Conservation (phyloP, 192 early-diverging fungal species). For the Podochytrium sp. region DNA sequence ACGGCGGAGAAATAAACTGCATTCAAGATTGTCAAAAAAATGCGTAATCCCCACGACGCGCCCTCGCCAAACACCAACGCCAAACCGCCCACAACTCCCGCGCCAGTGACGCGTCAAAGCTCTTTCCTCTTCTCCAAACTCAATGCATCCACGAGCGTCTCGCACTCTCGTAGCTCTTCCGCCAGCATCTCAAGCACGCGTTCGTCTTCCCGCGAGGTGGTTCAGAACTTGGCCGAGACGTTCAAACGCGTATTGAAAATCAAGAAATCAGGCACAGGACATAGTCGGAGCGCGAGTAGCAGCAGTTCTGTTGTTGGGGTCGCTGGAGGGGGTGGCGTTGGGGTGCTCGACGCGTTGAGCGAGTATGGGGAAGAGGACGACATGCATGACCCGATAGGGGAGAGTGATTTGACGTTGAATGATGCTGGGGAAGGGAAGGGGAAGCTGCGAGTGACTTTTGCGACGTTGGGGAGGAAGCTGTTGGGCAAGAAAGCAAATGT, state of each 20-base stretch:
- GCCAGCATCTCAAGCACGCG: neutral
- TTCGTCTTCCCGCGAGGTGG: neutral
- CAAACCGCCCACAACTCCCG: too few species aligned
- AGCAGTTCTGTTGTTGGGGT: neutral
- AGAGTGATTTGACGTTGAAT: too few species aligned
- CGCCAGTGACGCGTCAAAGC: too few species aligned
- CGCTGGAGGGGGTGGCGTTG: neutral
- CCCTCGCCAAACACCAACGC: too few species aligned
- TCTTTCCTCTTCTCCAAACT: too few species aligned
- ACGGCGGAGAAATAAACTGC: too few species aligned
- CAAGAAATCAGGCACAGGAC: neutral
- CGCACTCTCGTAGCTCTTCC: neutral
- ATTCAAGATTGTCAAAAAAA: too few species aligned
- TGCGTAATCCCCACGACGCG: too few species aligned
- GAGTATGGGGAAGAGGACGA: neutral
- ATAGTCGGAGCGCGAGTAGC: neutral
- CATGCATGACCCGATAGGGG: neutral
- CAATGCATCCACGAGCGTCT: too few species aligned
- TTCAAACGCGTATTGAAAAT: conserved; percentile 2
- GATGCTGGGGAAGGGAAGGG: too few species aligned
- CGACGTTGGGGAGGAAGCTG: too few species aligned
- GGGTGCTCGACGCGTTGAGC: neutral
- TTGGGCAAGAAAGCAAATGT: too few species aligned
- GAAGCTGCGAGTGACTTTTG: neutral
- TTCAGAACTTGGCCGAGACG: neutral